These are phyloP conservation scores for Fistulinella prunicolor DNA, from an alignment of 768 basidiomycete genomes.

Conservation along the genomic window DNA sequence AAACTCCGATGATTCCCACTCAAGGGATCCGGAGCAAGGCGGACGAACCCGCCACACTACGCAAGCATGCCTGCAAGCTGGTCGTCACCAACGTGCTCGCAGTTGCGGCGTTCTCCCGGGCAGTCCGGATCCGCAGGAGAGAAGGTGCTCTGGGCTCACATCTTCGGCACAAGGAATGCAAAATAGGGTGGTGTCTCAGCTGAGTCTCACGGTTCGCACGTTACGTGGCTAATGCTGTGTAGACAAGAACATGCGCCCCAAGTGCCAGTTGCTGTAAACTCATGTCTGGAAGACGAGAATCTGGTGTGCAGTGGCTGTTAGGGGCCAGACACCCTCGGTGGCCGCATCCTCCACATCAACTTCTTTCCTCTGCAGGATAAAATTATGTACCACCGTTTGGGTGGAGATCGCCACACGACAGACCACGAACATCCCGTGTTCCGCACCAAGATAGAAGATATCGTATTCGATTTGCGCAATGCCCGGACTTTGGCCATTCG, in stretches of 20 bases:
- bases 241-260: neutral
- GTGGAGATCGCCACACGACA: constrained; percentile 18
- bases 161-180: no score
- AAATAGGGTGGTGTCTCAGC: neutral
- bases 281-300: constrained; percentile 29
- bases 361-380: constrained; percentile 31
- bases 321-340: constrained; percentile 29
- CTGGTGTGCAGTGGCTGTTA: constrained; percentile 30
- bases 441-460: constrained; percentile 28
- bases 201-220: neutral
- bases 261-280: neutral
- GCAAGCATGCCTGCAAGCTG: neutral
- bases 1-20: neutral
- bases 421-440: constrained; percentile 27
- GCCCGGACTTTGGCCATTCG: neutral
- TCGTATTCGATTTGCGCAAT: constrained; percentile 26
- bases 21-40: neutral
- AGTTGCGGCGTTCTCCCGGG: neutral
- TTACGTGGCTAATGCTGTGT: neutral
- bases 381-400: constrained; percentile 27
- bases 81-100: neutral
- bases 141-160: no score
- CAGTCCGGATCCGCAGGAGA: neutral
- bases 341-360: constrained; percentile 27
- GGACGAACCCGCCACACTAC: constrained; percentile 2